Evolutionary conservation across 78 protist genomes (phyloP).

Genomic region (Thecamonas trahens): DNA sequence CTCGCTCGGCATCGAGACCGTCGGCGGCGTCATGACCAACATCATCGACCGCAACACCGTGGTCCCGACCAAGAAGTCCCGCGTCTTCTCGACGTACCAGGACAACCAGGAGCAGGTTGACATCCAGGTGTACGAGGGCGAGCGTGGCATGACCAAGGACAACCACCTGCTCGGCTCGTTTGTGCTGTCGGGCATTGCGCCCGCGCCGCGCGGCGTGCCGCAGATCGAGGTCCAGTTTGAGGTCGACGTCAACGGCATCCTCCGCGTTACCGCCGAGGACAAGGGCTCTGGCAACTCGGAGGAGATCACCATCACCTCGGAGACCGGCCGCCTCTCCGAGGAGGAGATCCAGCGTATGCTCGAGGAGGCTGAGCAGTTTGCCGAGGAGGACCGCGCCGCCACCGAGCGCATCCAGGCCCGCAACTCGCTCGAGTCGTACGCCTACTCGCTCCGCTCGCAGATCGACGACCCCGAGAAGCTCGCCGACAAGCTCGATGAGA

Average conservation of each 20-base stretch:
- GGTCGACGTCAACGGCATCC: constrained; percentile 89
- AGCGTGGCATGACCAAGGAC: constrained; percentile 89
- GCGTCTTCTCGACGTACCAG: constrained; percentile 90
- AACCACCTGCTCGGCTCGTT: constrained; percentile 89
- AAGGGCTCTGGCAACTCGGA: constrained; percentile 80
- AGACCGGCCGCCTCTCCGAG: constrained; percentile 81
- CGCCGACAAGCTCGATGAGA: constrained; percentile 84
- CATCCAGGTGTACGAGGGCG: constrained; percentile 97
- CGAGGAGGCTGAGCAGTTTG: constrained; percentile 78
- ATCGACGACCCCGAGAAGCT: constrained; percentile 70
- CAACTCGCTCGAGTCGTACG: constrained; percentile 73
- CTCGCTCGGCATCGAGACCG: constrained; percentile 97
- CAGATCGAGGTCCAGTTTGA: constrained; percentile 92
- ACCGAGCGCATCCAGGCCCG: constrained; percentile 68
- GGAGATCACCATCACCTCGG: constrained; percentile 87
- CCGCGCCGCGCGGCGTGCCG: constrained; percentile 92
- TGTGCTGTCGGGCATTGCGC: constrained; percentile 82
- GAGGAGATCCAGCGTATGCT: constrained; percentile 92
- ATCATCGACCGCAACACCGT: constrained; percentile 82
- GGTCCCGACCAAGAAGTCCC: constrained; percentile 94
- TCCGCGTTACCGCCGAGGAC: constrained; percentile 88
- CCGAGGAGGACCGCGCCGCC: constrained; percentile 77
- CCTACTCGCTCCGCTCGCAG: constrained; percentile 55
- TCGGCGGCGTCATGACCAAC: constrained; percentile 93
- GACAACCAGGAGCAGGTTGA: constrained; percentile 91